Base-by-base conservation (phyloP, 306 rosid species). In the Luffa aegyptiaca region DNA sequence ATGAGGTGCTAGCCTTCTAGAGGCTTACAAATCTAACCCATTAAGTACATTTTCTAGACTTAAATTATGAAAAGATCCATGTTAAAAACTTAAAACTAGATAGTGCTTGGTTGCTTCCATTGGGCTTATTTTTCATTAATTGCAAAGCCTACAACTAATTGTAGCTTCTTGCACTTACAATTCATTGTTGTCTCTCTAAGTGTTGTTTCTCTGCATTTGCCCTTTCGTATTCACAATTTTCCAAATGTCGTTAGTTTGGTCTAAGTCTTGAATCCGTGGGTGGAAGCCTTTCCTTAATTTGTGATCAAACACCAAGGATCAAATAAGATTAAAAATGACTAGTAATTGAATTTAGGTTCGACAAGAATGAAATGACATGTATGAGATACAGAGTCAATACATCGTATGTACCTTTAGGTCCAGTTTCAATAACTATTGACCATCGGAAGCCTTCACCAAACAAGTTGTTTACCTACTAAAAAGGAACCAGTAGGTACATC, bases 251-350 rank as follows among this genome's bases (percentile, higher is more conserved):
- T 82, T 95, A 97, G 86, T 95, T 97, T 2, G 99, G 99, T 83
- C 99, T 89, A 69, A 93, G 89, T 88, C 99, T 89, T 64, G 99
- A 95, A 89, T 95, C 99, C 79, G 99, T 95, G 81, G 99, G 96
- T 42, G 99, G 99, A 72, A 95, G 99, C 86, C 90, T 95, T 92
- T 90, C 99, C 99, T 95, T 89, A 91, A 95, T 88, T 92, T 92
- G 90, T 89, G 90, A 93, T 89, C 91, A 95, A 91, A 95, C 84
- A 88, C 90, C 93, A 87, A 46, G 88, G 82, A 95, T 92, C 91
- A 92, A 97, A 91, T 83, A 88, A 83, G 86, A 87, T 91, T 87
- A 92, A 83, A 84, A 84, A 81, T 80, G 79, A 86, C 82, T 80
- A 90, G 65, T 89, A 85, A 65, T 86, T 88, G 90, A 88, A 81